A percentile compares a stretch with the other conserved stretches of the same genome.
Conservation (phyloP, 345 rosid genomes). For the Cardamine chenopodiifolia region DNA sequence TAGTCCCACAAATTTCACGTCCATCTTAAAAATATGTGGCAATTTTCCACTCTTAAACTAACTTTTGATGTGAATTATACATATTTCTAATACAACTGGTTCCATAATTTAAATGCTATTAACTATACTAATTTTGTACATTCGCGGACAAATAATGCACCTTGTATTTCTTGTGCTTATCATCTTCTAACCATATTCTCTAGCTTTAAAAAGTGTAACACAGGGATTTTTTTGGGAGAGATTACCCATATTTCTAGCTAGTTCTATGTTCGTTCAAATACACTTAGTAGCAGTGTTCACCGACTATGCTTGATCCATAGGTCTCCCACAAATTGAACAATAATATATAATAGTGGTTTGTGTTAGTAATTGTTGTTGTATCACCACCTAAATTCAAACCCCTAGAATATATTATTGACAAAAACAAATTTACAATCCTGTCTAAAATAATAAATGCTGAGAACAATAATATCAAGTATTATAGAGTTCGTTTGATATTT, state of each 20-base stretch:
- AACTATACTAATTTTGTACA: background rate
- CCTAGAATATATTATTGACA: too few relatives aligned
- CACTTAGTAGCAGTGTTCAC: background rate
- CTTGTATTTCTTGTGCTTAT: background rate
- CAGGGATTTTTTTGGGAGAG: background rate
- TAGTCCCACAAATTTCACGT: too few relatives aligned
- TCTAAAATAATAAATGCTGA: too few relatives aligned
- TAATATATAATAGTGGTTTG: background rate
- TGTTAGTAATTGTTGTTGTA: background rate
- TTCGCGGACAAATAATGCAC: conserved; percentile 3
- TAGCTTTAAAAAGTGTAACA: background rate
- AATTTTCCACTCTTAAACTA: too few relatives aligned
- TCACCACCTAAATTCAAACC: too few relatives aligned
- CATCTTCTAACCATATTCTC: background rate
- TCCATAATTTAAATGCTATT: conserved; percentile 17
- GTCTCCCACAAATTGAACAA: background rate
- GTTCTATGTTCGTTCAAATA: background rate
- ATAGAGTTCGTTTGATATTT: too few relatives aligned
- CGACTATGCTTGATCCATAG: too few relatives aligned
- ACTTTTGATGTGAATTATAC: too few relatives aligned
- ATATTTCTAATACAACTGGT: too few relatives aligned
- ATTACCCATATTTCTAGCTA: background rate
- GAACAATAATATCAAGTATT: too few relatives aligned
- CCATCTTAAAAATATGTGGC: too few relatives aligned
- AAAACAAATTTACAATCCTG: too few relatives aligned